Conservation (phyloP, 345 rosid species). For the Alliaria petiolata region DNA sequence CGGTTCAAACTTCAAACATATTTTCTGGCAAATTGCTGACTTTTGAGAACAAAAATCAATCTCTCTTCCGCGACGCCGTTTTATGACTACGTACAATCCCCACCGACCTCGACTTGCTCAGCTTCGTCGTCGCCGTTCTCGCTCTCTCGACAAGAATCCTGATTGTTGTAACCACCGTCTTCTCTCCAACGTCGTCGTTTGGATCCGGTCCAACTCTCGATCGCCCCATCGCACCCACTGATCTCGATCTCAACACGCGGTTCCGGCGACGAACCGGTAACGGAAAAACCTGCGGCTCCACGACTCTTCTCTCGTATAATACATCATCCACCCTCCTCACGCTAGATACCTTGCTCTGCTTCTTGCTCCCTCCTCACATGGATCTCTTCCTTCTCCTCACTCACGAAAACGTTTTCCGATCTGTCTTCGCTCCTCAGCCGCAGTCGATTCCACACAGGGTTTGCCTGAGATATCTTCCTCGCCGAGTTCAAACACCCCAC, state of each 20-base stretch:
- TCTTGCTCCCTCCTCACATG: slow-evolving; percentile 39
- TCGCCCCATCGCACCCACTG: slow-evolving; percentile 45
- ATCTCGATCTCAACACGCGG: slow-evolving; percentile 56
- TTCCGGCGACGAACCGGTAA: slow-evolving; percentile 8
- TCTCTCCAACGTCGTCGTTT: background rate
- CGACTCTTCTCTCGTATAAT: background rate
- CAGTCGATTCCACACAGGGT: slow-evolving; percentile 41
- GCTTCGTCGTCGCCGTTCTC: slow-evolving; percentile 31
- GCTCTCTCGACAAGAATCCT: slow-evolving; percentile 8
- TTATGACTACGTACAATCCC: slow-evolving; percentile 42
- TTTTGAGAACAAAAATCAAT: background rate
- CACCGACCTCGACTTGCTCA: slow-evolving; percentile 74
- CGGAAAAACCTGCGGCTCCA: background rate
- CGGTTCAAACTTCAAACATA: slow-evolving; percentile 7
- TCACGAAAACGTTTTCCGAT: background rate
- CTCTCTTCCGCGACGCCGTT: slow-evolving; percentile 11
- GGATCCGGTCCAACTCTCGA: slow-evolving; percentile 23
- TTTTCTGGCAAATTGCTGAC: slow-evolving; percentile 21
- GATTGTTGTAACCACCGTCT: background rate
- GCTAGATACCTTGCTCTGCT: slow-evolving; percentile 49
- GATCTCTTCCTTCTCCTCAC: slow-evolving; percentile 35
- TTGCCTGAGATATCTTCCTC: slow-evolving; percentile 32
- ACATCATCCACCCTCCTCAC: slow-evolving; percentile 34
- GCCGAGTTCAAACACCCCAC: slow-evolving; percentile 52
- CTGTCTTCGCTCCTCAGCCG: slow-evolving; percentile 32